Evolutionary conservation across 108 stramenopile genomes (phyloP).

Genomic region (Fistulifera pelliculosa): DNA sequence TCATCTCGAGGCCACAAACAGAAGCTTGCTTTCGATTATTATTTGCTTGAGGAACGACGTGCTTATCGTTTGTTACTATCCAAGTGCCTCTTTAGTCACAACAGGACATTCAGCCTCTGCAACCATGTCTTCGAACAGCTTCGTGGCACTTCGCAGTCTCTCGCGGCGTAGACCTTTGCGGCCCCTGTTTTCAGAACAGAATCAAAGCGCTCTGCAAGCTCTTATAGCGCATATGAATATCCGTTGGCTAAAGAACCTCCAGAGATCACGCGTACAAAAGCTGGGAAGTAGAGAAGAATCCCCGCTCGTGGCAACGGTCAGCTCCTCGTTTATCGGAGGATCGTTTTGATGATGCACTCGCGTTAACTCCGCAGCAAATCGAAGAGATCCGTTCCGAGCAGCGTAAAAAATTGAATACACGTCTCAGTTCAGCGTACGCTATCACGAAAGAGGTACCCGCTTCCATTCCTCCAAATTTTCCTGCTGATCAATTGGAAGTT

Average conservation of each 20-base stretch:
- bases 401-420: slow-evolving; percentile 2
- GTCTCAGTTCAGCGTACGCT: background rate
- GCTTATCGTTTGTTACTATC: too few species aligned
- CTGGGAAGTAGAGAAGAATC: slow-evolving; percentile 14
- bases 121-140: too few species aligned
- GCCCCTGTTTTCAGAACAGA: too few species aligned
- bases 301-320: slow-evolving; percentile 4
- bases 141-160: too few species aligned
- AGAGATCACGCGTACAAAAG: slow-evolving; percentile 39
- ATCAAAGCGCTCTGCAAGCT: background rate
- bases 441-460: slow-evolving; percentile 37
- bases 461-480: slow-evolving; percentile 50
- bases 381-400: slow-evolving; percentile 14
- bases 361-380: slow-evolving; percentile 12
- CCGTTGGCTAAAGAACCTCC: slow-evolving; percentile 65
- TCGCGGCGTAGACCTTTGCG: too few species aligned
- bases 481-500: slow-evolving; percentile 24
- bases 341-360: slow-evolving; percentile 35
- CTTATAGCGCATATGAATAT: slow-evolving; percentile 43
- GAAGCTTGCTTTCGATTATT: too few species aligned
- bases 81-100: too few species aligned
- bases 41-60: too few species aligned
- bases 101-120: too few species aligned
- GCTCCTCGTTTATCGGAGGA: slow-evolving; percentile 17
- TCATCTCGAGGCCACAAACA: too few species aligned